Conservation (phyloP, 176 grass and related monocot species). For the Bothriochloa decipiens region DNA sequence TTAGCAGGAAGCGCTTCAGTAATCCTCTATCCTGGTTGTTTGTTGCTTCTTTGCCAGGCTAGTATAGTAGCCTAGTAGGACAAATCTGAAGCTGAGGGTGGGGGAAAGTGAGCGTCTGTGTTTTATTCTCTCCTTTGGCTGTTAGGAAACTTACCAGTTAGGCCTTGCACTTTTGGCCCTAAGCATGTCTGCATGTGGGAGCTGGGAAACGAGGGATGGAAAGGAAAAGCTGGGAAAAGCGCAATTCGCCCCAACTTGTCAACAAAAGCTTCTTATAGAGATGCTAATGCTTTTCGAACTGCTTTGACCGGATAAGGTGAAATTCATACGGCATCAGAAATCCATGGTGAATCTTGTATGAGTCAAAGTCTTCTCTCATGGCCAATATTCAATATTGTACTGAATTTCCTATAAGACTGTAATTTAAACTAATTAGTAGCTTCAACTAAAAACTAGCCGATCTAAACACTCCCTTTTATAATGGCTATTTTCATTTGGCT, state of each 20-base stretch:
- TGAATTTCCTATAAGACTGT: too few species aligned
- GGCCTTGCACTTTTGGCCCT: slow-evolving; percentile 44
- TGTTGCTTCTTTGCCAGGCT: slow-evolving; percentile 3
- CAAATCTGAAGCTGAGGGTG: slow-evolving; percentile 56
- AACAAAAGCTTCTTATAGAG: slow-evolving; percentile 68
- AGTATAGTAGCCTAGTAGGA: slow-evolving; percentile 48
- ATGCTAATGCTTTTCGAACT: slow-evolving; percentile 69
- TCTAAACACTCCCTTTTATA: too few species aligned
- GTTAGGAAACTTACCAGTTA: slow-evolving; percentile 17
- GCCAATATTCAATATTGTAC: neutral
- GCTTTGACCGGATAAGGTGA: slow-evolving; percentile 43
- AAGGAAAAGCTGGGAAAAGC: slow-evolving; percentile 56
- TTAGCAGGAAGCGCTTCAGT: neutral
- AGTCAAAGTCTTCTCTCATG: slow-evolving; percentile 3
- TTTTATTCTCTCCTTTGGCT: slow-evolving; percentile 52
- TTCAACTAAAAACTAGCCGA: too few species aligned
- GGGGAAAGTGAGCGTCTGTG: neutral
- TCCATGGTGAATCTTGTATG: neutral
- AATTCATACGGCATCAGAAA: neutral
- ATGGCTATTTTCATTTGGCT: too few species aligned
- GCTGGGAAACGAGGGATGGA: slow-evolving; percentile 58
- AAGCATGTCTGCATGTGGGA: slow-evolving; percentile 37
- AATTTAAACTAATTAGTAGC: too few species aligned
- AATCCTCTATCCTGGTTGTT: neutral
- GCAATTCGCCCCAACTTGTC: slow-evolving; percentile 60